Conservation (phyloP, 495 filamentous ascomycete genomes). For the Glonium stellatum region DNA sequence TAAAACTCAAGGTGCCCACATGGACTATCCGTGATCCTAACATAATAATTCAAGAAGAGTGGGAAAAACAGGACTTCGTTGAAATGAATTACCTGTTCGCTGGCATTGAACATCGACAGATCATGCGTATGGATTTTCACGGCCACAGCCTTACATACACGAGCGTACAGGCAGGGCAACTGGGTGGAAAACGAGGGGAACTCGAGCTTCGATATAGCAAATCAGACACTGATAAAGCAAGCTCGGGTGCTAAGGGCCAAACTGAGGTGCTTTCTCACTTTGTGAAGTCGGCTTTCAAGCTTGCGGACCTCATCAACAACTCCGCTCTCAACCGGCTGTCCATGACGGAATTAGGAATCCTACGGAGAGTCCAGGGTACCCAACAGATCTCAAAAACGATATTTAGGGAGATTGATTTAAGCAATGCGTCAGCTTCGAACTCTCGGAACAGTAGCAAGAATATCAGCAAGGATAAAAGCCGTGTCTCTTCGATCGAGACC, state of each 20-base stretch:
- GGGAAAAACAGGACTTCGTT: not conserved
- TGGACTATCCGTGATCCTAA: not conserved
- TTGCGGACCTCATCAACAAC: not conserved
- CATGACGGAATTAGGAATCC: not conserved
- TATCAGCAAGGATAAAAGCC: no score
- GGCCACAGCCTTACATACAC: not conserved
- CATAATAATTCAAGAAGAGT: not conserved
- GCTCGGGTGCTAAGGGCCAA: not conserved
- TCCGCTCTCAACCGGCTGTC: not conserved
- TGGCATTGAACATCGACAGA: not conserved
- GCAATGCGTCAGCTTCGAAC: not conserved
- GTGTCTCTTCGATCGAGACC: not conserved
- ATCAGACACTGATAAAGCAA: not conserved
- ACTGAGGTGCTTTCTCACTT: not conserved
- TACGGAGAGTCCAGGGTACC: not conserved
- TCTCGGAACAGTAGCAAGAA: no score
- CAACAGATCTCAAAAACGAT: not conserved
- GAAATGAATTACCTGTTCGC: not conserved
- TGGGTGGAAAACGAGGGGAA: not conserved
- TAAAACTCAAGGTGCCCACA: not conserved
- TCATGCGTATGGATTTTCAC: not conserved
- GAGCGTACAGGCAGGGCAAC: not conserved
- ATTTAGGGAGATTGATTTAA: not conserved
- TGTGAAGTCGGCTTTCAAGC: not conserved
- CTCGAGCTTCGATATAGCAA: not conserved